Base-by-base conservation (phyloP, 768 basidiomycete species). In the Tulasnella calospora region DNA sequence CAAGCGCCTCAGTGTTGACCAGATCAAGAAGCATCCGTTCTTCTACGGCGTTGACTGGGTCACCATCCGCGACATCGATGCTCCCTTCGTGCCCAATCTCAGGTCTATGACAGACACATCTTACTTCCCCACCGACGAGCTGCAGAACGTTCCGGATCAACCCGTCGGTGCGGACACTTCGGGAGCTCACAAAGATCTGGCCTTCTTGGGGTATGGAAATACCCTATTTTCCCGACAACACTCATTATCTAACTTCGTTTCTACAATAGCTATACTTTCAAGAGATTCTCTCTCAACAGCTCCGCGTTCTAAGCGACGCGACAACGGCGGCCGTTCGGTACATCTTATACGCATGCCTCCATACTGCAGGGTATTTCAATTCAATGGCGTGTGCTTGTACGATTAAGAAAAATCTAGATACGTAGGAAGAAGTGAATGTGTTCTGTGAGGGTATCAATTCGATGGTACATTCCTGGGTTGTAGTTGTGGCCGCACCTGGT, bases 41-140 rank as follows among this genome's bases (percentile, higher is more conserved):
- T 97, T 96, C 85, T 92, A 93, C 82, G 98, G 97, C 40, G 98
- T 99, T 46, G 95, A 97, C 83, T 99, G 97, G 98, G 86, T 88
- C 19, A 86, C 87, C 8, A 94, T 99, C 82, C 90, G 95, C 35
- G 88, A 89, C 51, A 97, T 99, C 79, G 95, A 96, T 82, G 90
- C 96, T 4, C 98, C 97, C 7, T 99, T 98, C 84, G 92, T 99
- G n/a, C 97, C 98, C 27, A 94, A 95, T 78, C 87, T 99, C 41
- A 90, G 92, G 55, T 96, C 94, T 10, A 93, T 96, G 82, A 96
- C 95, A 46, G 96, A 98, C 81, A 98, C 96, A 1, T 96, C 95
- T n/a, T 98, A 98, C 86, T 98, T 98, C 89, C 96, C 96, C 0
- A 96, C 93, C 2, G 95, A 98, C 79, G 95, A 97, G 81, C 88